Conservation (phyloP, 1,139 yeast species). For the Geotrichum candidum region DNA sequence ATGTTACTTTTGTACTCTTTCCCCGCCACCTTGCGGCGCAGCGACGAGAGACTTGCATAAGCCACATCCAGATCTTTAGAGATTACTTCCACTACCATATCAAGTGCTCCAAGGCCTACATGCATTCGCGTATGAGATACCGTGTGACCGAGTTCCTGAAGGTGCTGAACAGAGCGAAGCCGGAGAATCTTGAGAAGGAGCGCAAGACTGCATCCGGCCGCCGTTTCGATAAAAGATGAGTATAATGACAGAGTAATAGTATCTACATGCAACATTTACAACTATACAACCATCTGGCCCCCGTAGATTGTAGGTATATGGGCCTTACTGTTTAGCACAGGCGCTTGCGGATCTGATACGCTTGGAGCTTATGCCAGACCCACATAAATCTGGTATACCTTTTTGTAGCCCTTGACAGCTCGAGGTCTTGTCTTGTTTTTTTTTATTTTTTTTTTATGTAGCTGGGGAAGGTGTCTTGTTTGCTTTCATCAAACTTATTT, state of each 20-base stretch:
- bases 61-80: conserved; percentile 86
- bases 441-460: background rate
- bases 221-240: conserved; percentile 14
- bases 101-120: conserved; percentile 95
- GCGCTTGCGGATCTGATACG: background rate
- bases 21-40: conserved; percentile 71
- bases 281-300: background rate
- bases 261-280: background rate
- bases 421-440: background rate
- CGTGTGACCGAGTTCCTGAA: conserved; percentile 90
- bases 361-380: background rate
- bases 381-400: background rate
- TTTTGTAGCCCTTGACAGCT: background rate
- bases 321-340: background rate
- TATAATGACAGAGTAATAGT: background rate
- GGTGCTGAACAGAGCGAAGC: conserved; percentile 93
- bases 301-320: background rate
- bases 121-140: conserved; percentile 97
- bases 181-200: conserved; percentile 79
- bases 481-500: background rate
- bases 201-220: conserved; percentile 83
- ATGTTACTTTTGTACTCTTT: conserved; percentile 46
- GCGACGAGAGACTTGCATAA: conserved; percentile 74
- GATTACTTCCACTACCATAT: conserved; percentile 97
- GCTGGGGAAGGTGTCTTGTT: background rate